These are phyloP conservation scores for Nitzschia palea DNA, from an alignment of 108 stramenopile genomes.

Conservation along the genomic window DNA sequence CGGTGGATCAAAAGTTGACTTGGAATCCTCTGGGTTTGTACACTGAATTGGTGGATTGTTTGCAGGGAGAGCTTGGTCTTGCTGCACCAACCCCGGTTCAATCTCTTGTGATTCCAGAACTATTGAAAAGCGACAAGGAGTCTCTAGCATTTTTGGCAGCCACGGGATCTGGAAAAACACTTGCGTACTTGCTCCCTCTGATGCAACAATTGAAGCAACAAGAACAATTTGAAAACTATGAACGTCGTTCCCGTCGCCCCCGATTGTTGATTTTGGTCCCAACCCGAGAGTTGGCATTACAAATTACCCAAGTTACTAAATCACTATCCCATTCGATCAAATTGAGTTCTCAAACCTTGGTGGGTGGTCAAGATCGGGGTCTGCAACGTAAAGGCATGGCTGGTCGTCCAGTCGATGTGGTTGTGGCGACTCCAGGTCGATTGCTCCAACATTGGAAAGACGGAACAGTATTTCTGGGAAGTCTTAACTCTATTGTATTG, in stretches of 20 bases:
- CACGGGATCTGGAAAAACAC: conserved; percentile 87
- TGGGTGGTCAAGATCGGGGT: conserved; percentile 92
- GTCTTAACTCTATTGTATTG: conserved; percentile 72
- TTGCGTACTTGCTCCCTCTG: conserved; percentile 87
- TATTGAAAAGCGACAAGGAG: conserved; percentile 41
- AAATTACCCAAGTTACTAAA: conserved; percentile 91
- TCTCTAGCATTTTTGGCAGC: conserved; percentile 79
- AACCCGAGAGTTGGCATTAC: conserved; percentile 90
- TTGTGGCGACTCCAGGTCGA: conserved; percentile 93
- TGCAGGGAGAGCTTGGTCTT: conserved; percentile 31
- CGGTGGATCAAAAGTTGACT: conserved; percentile 5
- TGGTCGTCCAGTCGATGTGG: conserved; percentile 77
- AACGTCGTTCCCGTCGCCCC: conserved; percentile 81
- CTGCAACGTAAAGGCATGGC: conserved; percentile 69
- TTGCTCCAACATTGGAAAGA: conserved; percentile 91
- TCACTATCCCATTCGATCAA: conserved; percentile 79
- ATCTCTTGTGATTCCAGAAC: conserved; percentile 69
- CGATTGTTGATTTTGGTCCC: conserved; percentile 90
- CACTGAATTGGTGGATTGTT: conserved; percentile 55
- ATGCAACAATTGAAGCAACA: conserved; percentile 79
- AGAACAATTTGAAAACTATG: conserved; percentile 59
- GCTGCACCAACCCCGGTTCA: conserved; percentile 79
- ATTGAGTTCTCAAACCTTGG: conserved; percentile 72
- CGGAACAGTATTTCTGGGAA: conserved; percentile 76
- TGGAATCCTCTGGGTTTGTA: conserved; percentile 75